Base-by-base conservation (phyloP, 2,329 filamentous ascomycete species). In the Plectosphaerella plurivora region DNA sequence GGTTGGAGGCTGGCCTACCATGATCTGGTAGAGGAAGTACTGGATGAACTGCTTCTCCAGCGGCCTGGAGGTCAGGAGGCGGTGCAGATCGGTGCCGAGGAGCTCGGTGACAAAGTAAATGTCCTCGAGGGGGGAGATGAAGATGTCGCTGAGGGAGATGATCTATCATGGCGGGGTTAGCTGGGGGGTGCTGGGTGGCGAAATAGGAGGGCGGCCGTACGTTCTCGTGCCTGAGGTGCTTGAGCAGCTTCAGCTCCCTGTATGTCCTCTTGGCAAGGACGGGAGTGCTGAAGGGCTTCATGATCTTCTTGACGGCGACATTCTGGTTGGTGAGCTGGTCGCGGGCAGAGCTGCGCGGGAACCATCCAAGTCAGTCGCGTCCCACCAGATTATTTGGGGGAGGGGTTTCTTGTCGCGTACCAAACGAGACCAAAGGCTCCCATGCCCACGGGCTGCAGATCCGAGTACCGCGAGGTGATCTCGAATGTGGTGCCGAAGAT, bases 251-350 rank as follows among this genome's bases (percentile, higher is more conserved):
- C 68, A 99, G 77, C 73, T 99, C 94, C 67, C 94, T 87, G 72
- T 99, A 99, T 60, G 94, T 99, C 68, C 94, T 84, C 79, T 99
- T 99, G 54, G 94, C 94, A 47, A 99, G 81, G 54, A 99, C 94
- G 1, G 94, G 92, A n/a, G 94, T 99, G 80, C 92, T 97, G 75
- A 99, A 99, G 10, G 94, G 94, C 79, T 97, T 99, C 93, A 99
- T 97, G 68, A 99, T 99, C 84, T 99, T 99, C 83, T 99, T 99
- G 69, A 99, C 92, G 54, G 94, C 94, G 56, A 99, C 94, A 73
- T 92, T 91, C 73, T 97, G 92, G 70, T 84, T 89, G 55, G 94
- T 97, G 73, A 99, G 91, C 77, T 97, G 92, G 72, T 99, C 94
- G 75, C 91, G 93, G 53, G 94, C 94, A 59, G 94, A 97, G 75